Percentiles rank a stretch among this genome's conserved stretches.
phyloP scores from a whole-genome alignment of 345 rosid species.

The Lepidium africanum region DNA sequence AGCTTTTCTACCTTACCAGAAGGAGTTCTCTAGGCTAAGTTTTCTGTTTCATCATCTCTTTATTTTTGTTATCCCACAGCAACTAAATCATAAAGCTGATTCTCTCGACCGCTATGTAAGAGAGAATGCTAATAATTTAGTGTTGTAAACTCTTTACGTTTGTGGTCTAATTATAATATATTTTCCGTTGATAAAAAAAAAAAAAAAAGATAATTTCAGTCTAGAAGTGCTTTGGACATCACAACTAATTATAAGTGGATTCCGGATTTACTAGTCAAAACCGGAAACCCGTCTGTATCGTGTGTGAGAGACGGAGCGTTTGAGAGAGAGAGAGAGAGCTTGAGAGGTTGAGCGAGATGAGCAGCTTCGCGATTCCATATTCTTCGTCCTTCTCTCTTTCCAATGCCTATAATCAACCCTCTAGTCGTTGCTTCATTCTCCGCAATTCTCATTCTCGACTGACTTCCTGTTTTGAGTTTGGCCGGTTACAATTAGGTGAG shows the following conservation, averaged over 20 bases:
- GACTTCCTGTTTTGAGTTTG: constrained; percentile 15
- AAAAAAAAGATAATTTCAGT: no score
- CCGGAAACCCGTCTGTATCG: background rate
- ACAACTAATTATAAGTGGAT: background rate
- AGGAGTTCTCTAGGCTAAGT: no score
- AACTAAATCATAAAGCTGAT: no score
- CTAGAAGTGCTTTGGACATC: no score
- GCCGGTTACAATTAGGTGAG: constrained; percentile 5
- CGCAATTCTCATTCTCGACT: background rate
- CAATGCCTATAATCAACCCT: background rate
- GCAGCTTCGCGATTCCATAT: constrained; percentile 8
- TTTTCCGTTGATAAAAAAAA: no score
- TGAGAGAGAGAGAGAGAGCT: background rate
- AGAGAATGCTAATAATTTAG: no score
- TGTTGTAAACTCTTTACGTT: no score
- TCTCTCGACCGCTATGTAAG: no score
- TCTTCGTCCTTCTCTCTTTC: constrained; percentile 8
- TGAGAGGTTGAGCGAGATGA: background rate
- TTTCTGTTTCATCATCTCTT: no score
- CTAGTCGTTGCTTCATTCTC: background rate
- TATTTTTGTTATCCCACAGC: no score
- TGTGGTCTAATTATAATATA: no score
- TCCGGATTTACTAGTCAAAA: background rate
- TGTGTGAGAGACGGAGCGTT: background rate
- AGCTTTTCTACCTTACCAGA: no score